phyloP scores from a whole-genome alignment of 140 eudicot genomes.

The Eryngium alpinum region DNA sequence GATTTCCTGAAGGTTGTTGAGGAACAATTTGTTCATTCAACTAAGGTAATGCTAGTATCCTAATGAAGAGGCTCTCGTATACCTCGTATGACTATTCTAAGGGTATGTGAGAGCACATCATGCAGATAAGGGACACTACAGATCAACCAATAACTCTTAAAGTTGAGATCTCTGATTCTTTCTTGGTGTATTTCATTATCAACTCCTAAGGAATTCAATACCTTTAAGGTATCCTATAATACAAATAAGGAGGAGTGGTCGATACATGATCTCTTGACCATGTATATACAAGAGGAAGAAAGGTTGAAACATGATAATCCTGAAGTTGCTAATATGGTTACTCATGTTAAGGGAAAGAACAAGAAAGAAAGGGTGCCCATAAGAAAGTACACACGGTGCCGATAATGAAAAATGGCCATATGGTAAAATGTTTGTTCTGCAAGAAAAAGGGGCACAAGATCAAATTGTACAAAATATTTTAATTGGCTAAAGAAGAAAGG shows the following conservation, averaged over 20 bases:
- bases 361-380: background rate
- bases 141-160: slow-evolving; percentile 8
- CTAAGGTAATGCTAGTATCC: slow-evolving; percentile 1
- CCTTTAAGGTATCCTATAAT: background rate
- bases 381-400: background rate
- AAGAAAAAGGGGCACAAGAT: slow-evolving; percentile 15
- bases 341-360: background rate
- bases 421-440: slow-evolving; percentile 4
- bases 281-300: background rate
- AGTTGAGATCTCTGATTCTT: slow-evolving; percentile 1
- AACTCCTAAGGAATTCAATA: background rate
- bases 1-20: background rate
- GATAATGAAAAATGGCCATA: background rate
- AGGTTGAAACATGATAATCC: background rate
- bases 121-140: slow-evolving; percentile 1
- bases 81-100: background rate
- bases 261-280: slow-evolving; percentile 4
- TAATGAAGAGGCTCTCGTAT: slow-evolving; percentile 3
- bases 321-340: background rate
- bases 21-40: slow-evolving; percentile 1
- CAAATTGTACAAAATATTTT: slow-evolving; percentile 2
- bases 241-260: slow-evolving; percentile 12
- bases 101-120: slow-evolving; percentile 7
- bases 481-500: slow-evolving; percentile 16
- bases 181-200: slow-evolving; percentile 3